Evolutionary conservation across 495 filamentous ascomycete species (phyloP), one percentile per base, ranked within the genome.

Genomic region (Podospora anserina): DNA sequence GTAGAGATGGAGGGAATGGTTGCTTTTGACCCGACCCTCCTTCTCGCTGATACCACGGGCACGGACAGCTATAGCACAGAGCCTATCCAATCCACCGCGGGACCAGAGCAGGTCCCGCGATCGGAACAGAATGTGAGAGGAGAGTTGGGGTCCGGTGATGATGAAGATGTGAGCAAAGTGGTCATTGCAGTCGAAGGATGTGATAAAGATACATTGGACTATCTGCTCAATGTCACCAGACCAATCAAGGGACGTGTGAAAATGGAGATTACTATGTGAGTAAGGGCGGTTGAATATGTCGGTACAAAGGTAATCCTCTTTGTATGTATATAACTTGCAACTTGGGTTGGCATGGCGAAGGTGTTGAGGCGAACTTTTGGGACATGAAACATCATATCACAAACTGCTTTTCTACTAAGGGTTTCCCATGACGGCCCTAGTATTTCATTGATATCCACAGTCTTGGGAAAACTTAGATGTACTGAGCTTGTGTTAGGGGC

Each of bases 191-290:
- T 63, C 18, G 61, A 63, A 27, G 61, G 61, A 19, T 63, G 61
- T 32, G 61, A 63, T 32, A 39, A 63, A 18, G 61, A 63, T n/a
- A 63, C 61, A 13, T 23, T 63, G 61, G 61, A 63, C 30, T 63
- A 63, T n/a, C 30, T 63, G 3, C 49, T 63, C 32, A 63, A 32
- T 32, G 30, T 63, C 13, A 63, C 61, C 18, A 18, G 61, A 32
- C 61, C 61, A 13, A 63, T 63, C 11, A 63, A 63, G n/a, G 27
- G 30, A n/a, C n/a, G 32, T 6, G 61, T 63, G n/a, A 63, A 63
- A 32, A 63, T 63, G 61, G 61, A 63, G 61, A 63, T 63, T 23
- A 63, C 61, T 32, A 63, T 63, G 61, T 63, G 18, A 63, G 39
- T 6, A 11, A 11, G 39, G 39, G 39, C 13, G 9, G 39, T 11